Evolutionary conservation across 768 basidiomycete genomes (phyloP), one percentile per base, ranked within the genome.

Genomic region (Xerocomellus intermedius): DNA sequence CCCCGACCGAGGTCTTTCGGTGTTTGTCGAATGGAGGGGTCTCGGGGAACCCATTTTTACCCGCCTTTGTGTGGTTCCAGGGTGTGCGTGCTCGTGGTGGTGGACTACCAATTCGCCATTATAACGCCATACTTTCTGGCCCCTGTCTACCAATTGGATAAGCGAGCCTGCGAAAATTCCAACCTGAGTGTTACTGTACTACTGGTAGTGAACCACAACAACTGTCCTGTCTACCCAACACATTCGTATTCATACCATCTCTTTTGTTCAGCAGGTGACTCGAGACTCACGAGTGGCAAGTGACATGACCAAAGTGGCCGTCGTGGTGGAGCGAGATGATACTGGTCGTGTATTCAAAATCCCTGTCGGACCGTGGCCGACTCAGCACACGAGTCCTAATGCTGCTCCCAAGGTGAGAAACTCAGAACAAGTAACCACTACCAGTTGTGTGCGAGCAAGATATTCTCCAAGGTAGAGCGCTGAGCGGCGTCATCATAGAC

Each of bases 281-380:
- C 22, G 17, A 14, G 19, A n/a, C n/a, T n/a, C n/a, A 33, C 32
- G 2, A 24, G 22, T n/a, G 5, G 2, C 0, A 22, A 21, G 33
- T 8, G 38, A 26, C 24, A 62, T 56, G 52, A 28, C 21, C 5
- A 48, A 45, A 16, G n/a, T 26, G 35, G n/a, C 17, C 5, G n/a
- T 58, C 28, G 57, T 65, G 16, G 35, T 68, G 22, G 66, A 67
- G 35, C 58, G 57, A 37, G 66, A 61, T 26, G 64, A 67, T 26
- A 56, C 55, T 1, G 59, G 66, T 19, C 63, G 64, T 16, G 38
- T 65, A 13, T 57, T 33, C 49, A 56, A 56, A 28, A 48, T 60
- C 58, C 55, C 66, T 22, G 12, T 64, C 14, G 49, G 37, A 52
- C 51, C 41, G 47, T 26, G 47, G 50, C 39, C 19, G 3, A 39